A percentile compares a stretch with the other conserved stretches of the same genome.
Evolutionary conservation across 495 filamentous ascomycete genomes (phyloP).

Genomic region (Delitschia confertaspora): DNA sequence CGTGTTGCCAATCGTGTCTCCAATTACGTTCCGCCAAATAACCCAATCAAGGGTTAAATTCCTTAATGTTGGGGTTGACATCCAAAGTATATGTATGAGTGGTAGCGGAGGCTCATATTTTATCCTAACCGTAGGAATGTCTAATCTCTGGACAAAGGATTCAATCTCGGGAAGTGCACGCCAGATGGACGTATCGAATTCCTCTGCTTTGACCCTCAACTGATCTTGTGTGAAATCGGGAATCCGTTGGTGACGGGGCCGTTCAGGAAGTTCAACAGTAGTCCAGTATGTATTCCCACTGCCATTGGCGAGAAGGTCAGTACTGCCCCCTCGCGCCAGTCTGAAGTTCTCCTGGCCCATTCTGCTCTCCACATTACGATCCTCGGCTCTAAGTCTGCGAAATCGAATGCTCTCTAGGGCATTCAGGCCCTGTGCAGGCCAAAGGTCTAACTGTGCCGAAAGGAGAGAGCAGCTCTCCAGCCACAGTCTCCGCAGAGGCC

Average conservation of each 20-base stretch:
- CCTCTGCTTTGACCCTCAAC: constrained; percentile 5
- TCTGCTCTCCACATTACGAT: background rate
- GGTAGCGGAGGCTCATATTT: constrained; percentile 2
- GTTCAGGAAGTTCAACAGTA: constrained; percentile 8
- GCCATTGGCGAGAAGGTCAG: constrained; percentile 5
- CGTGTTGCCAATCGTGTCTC: background rate
- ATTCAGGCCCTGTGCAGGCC: constrained; percentile 2
- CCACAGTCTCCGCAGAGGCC: constrained; percentile 30
- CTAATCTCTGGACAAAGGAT: constrained; percentile 3
- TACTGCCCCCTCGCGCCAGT: constrained; percentile 12
- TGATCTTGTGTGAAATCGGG: background rate
- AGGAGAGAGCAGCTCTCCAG: constrained; percentile 31
- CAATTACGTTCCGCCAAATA: constrained; percentile 8
- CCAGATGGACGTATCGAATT: constrained; percentile 15
- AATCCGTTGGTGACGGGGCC: background rate
- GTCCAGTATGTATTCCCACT: constrained; percentile 14
- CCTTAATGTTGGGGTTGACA: constrained; percentile 21
- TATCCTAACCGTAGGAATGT: background rate
- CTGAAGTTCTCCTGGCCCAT: constrained; percentile 7
- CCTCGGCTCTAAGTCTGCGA: constrained; percentile 20
- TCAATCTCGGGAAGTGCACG: constrained; percentile 11
- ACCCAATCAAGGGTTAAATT: constrained; percentile 33
- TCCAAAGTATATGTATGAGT: constrained; percentile 10
- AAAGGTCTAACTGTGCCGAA: constrained; percentile 11
- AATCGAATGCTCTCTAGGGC: constrained; percentile 31